Conservation (phyloP, 495 filamentous ascomycete genomes). For the Podospora fimiseda region DNA sequence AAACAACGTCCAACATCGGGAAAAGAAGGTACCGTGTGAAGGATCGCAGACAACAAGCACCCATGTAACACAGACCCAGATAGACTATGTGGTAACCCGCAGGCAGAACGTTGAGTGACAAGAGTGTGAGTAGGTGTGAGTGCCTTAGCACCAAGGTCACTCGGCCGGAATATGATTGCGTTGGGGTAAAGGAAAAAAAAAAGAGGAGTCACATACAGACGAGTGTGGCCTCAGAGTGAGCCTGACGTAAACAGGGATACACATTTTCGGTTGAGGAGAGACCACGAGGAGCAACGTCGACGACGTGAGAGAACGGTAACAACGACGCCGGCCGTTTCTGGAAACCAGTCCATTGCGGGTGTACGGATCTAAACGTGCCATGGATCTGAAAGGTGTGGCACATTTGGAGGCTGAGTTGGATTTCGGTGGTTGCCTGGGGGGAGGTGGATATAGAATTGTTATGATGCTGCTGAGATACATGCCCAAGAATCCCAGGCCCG, state of each 20-base stretch:
- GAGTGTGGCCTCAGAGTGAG: not conserved
- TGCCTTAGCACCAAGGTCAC: not conserved
- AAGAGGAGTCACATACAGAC: not conserved
- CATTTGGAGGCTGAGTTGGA: not conserved
- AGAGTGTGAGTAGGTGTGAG: not conserved
- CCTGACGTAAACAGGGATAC: not conserved
- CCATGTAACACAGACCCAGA: not conserved
- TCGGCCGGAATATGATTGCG: not conserved
- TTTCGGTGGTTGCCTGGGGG: conserved; percentile 3
- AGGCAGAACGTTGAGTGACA: not conserved
- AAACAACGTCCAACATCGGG: too few relatives aligned
- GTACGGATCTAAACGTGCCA: not conserved
- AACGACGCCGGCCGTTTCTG: too few relatives aligned
- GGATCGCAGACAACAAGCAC: too few relatives aligned
- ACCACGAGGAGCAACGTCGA: too few relatives aligned
- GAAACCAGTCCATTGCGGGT: not conserved
- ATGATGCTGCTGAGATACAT: not conserved
- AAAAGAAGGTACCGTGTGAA: too few relatives aligned
- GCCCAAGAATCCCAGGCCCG: not conserved
- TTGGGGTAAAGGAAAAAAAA: not conserved
- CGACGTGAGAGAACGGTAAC: too few relatives aligned
- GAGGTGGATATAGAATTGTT: not conserved
- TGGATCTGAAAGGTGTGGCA: not conserved
- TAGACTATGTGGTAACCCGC: not conserved
- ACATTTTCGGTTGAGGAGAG: too few relatives aligned